Percentiles rank a stretch among this genome's conserved stretches.
Conservation (phyloP, 495 filamentous ascomycete species). For the Pseudevernia furfuracea region DNA sequence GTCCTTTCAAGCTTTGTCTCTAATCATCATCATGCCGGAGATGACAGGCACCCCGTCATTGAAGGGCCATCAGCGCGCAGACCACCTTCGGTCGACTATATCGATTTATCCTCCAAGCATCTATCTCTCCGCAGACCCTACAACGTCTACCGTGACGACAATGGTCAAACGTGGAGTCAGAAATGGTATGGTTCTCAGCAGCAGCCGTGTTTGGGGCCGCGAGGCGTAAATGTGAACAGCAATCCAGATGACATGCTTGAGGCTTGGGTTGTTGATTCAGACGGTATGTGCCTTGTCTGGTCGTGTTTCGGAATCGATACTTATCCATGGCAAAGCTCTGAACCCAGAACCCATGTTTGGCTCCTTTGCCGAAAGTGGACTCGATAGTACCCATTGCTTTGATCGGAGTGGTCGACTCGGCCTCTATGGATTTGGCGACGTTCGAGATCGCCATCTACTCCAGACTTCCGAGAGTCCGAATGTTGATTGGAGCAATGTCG, state of each 20-base stretch:
- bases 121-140: background rate
- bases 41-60: background rate
- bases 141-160: background rate
- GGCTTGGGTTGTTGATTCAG: background rate
- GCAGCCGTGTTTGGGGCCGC: slow-evolving; percentile 6
- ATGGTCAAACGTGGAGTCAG: background rate
- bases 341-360: slow-evolving; percentile 40
- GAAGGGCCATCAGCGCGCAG: background rate
- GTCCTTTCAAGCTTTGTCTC: background rate
- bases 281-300: background rate
- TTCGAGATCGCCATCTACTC: background rate
- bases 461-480: background rate
- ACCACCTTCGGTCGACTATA: background rate
- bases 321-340: background rate
- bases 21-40: background rate
- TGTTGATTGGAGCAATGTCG: background rate
- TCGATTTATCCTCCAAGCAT: background rate
- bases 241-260: slow-evolving; percentile 5
- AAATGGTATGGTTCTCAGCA: slow-evolving; percentile 8
- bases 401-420: slow-evolving; percentile 41
- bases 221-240: slow-evolving; percentile 7
- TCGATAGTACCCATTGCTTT: slow-evolving; percentile 41
- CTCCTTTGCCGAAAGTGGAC: slow-evolving; percentile 38
- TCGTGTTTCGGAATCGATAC: background rate
- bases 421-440: background rate